Conservation (phyloP, 331 rosid species). For the Quercus phellos region DNA sequence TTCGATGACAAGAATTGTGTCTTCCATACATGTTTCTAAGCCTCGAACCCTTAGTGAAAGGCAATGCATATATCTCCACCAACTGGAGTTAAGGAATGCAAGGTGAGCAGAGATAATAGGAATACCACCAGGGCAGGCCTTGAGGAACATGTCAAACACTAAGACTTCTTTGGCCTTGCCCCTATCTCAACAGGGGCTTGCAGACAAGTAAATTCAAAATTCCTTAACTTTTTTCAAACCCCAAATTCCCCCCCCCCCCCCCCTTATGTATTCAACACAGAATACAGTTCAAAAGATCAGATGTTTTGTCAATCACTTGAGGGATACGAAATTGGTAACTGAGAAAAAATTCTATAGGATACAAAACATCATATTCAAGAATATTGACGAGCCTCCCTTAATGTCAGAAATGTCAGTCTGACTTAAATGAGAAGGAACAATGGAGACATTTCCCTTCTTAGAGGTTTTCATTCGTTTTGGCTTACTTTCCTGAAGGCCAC, state of each 20-base stretch:
- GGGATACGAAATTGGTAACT: conserved; percentile 10
- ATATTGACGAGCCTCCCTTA: conserved; percentile 62
- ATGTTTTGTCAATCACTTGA: conserved; percentile 1
- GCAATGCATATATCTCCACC: no score
- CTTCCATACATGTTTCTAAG: neutral
- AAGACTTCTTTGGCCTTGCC: neutral
- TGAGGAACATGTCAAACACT: neutral
- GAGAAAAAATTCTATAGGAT: conserved; percentile 49
- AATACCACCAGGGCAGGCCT: neutral
- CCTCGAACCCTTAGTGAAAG: neutral
- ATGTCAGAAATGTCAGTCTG: conserved; percentile 83
- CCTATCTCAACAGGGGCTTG: neutral
- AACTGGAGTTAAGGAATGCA: no score
- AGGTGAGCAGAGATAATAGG: no score
- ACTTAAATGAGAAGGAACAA: conserved; percentile 82
- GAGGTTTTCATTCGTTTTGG: conserved; percentile 45
- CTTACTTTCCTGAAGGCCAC: conserved; percentile 47
- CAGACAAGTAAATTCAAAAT: neutral
- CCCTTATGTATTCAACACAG: neutral
- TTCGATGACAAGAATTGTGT: neutral
- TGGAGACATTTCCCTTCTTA: conserved; percentile 43
- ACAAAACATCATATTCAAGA: conserved; percentile 88
- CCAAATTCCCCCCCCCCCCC: no score
- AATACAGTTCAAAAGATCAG: neutral
- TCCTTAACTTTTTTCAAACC: neutral